Evolutionary conservation across 805 yeast genomes (phyloP), one percentile per base, ranked within the genome.

Genomic region (Metschnikowia chrysomelidarum): DNA sequence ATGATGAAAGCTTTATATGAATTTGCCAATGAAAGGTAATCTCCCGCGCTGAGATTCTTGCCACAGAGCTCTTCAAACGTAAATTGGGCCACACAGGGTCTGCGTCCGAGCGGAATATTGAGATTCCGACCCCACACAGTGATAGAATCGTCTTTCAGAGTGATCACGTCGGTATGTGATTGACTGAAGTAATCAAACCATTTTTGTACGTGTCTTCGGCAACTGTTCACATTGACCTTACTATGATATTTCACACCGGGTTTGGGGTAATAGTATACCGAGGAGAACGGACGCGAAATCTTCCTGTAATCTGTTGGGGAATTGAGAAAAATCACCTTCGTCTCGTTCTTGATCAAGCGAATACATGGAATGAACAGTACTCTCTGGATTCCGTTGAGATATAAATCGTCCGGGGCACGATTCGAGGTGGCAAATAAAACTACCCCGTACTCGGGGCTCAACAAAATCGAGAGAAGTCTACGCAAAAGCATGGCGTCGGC

Each of bases 401-500:
- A 93, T 37, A 93, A 69, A 45, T 88, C 96, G 58, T 85, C 93
- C 0, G 98, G 98, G 1, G 89, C 89, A 50, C 98, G 77, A 60
- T 93, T 93, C 6, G 96, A 87, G 1, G 98, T 93, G 18, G 96
- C 89, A 67, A 93, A 89, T 7, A 93, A 63, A 2, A 89, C 80
- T 15, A 89, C 80, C 1, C 98, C 98, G 52, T 83, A 82, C 34
- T 81, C 76, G 0, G 80, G 76, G 29, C 82, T 75, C 38, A 89
- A 62, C n/a, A 86, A 69, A 24, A 78, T 60, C 50, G 78, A 75
- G 25, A 87, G 54, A 24, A 89, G 64, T 32, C 96, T 70, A 44
- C 98, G 76, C 27, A 93, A 69, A 21, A 93, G 70, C 98, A 93
- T 93, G 2, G 98, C 98, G 60, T 93, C 98, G 0, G 98, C 98